phyloP scores from a whole-genome alignment of 257 asterid species.

The Capsicum baccatum region DNA sequence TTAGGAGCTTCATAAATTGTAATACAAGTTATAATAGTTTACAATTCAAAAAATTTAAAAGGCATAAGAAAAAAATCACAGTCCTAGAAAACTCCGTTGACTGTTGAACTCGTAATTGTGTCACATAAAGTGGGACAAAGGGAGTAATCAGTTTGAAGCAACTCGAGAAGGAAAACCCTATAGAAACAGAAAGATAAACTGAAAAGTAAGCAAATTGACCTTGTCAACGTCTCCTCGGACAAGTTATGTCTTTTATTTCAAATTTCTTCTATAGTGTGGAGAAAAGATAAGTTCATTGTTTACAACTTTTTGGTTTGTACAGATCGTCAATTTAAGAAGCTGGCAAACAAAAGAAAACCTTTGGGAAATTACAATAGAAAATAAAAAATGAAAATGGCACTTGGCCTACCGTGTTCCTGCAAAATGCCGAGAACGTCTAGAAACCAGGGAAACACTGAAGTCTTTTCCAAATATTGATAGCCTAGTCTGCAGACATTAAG shows the following conservation, averaged over 20 bases:
- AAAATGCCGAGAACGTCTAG: constrained; percentile 99
- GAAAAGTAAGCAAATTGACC: neutral
- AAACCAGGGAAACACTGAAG: constrained; percentile 78
- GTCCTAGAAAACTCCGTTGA: neutral
- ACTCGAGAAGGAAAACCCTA: constrained; percentile 15
- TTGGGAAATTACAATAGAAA: neutral
- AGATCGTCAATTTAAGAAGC: neutral
- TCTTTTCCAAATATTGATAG: constrained; percentile 94
- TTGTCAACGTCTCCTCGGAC: neutral
- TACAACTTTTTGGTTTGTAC: constrained; percentile 23
- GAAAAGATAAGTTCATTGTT: neutral
- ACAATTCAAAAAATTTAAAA: neutral
- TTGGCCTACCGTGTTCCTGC: constrained; percentile 94
- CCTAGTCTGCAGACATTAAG: constrained; percentile 63
- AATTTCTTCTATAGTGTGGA: neutral
- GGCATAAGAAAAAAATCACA: neutral
- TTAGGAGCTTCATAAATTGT: neutral
- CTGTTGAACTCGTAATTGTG: neutral
- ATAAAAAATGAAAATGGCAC: constrained; percentile 27
- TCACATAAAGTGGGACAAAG: neutral
- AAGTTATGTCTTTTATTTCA: neutral
- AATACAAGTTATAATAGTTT: neutral
- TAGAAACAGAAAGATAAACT: constrained; percentile 2
- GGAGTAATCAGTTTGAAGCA: neutral
- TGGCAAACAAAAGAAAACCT: constrained; percentile 20